A percentile compares a stretch with the other conserved stretches of the same genome.
These are phyloP conservation scores for Rhizopogon roseolus DNA, from an alignment of 768 basidiomycete genomes.

Conservation along the genomic window DNA sequence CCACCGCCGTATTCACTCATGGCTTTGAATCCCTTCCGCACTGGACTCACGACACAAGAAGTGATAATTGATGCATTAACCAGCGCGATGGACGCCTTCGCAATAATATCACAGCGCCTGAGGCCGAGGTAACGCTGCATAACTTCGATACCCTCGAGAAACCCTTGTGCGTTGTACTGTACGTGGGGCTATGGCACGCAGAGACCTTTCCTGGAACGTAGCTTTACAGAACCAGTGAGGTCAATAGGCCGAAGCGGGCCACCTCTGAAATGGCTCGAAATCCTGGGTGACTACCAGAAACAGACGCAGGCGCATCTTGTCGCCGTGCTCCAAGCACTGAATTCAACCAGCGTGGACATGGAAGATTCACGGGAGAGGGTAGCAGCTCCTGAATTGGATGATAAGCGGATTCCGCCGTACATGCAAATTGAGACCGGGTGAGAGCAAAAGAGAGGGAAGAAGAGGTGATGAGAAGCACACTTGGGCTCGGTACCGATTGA, in stretches of 20 bases:
- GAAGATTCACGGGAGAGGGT: constrained; percentile 75
- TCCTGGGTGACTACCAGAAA: constrained; percentile 52
- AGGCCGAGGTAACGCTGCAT: constrained; percentile 52
- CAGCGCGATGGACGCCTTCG: constrained; percentile 58
- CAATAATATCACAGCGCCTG: constrained; percentile 46
- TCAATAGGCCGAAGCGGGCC: constrained; percentile 32
- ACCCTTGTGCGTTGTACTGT: constrained; percentile 47
- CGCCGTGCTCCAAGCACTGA: constrained; percentile 55
- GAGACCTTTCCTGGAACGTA: constrained; percentile 31
- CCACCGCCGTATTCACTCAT: constrained; percentile 24
- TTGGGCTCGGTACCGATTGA: constrained; percentile 12
- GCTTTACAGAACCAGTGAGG: too few species aligned
- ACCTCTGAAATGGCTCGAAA: constrained; percentile 49
- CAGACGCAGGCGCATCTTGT: constrained; percentile 62
- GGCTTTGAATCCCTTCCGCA: constrained; percentile 36
- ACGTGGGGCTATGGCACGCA: constrained; percentile 55
- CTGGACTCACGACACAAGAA: constrained; percentile 32
- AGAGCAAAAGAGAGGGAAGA: constrained; percentile 46
- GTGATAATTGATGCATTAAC: constrained; percentile 51
- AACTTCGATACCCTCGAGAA: constrained; percentile 63
- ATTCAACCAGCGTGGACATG: constrained; percentile 66
- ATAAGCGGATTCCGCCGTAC: constrained; percentile 55
- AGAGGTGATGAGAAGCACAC: constrained; percentile 19
- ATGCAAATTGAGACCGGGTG: constrained; percentile 67
- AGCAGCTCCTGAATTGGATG: constrained; percentile 59